These are phyloP conservation scores for Panaeolus cyanescens DNA, from an alignment of 768 basidiomycete species.

Conservation along the genomic window DNA sequence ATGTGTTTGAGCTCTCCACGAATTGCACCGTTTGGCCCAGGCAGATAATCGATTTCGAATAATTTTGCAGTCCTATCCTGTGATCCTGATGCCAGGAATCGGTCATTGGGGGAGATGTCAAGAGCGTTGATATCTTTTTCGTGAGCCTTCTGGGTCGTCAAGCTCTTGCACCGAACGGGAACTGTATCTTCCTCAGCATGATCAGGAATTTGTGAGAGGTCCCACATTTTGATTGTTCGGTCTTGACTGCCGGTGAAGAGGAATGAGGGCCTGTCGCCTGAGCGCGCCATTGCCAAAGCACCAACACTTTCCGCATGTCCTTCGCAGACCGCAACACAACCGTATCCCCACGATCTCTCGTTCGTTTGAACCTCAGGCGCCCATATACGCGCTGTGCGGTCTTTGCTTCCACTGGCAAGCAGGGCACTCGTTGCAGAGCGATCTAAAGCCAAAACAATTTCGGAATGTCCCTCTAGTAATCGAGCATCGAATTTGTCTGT, in stretches of 20 bases:
- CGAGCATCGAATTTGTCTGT: constrained; percentile 77
- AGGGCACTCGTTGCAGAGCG: constrained; percentile 63
- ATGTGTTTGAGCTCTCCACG: constrained; percentile 73
- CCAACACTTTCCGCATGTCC: constrained; percentile 96
- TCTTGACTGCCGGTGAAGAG: constrained; percentile 97
- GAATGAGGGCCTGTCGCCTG: constrained; percentile 53
- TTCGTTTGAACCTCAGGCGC: constrained; percentile 31
- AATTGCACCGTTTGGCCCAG: constrained; percentile 41
- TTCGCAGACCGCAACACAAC: constrained; percentile 85
- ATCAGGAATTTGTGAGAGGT: constrained; percentile 58
- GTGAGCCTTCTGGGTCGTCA: constrained; percentile 88
- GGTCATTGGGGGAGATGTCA: constrained; percentile 89
- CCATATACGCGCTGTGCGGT: constrained; percentile 88
- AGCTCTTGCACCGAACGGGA: constrained; percentile 62
- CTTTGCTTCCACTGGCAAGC: constrained; percentile 92
- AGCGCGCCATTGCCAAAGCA: constrained; percentile 81
- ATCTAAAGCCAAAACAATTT: constrained; percentile 89
- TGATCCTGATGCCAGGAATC: constrained; percentile 87
- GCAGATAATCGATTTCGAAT: constrained; percentile 69
- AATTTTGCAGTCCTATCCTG: constrained; percentile 96
- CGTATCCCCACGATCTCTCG: constrained; percentile 50
- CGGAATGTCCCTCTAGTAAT: constrained; percentile 84
- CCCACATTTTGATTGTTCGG: constrained; percentile 98
- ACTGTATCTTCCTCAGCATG: constrained; percentile 24
- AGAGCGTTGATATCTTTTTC: constrained; percentile 99